Percentiles rank a stretch among this genome's conserved stretches.
phyloP scores from a whole-genome alignment of 768 basidiomycete species.

The Amanita exitialis region DNA sequence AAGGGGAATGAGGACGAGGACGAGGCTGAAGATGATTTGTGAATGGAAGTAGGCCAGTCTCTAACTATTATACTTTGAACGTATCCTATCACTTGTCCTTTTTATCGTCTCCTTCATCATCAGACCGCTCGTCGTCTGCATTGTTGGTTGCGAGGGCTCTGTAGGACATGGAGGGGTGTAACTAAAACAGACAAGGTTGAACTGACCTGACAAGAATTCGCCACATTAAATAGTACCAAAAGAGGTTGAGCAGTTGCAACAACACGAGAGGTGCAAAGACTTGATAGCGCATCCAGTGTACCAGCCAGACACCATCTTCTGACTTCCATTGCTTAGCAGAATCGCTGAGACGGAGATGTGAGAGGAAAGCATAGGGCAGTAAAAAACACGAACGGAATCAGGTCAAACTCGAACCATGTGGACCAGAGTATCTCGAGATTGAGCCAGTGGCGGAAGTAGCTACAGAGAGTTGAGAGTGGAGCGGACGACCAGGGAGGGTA shows the following conservation, averaged over 20 bases:
- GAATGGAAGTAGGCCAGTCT: background rate
- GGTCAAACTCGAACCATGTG: constrained; percentile 68
- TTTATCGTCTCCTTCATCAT: constrained; percentile 52
- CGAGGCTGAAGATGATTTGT: background rate
- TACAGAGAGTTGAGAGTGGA: constrained; percentile 1
- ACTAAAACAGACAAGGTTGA: background rate
- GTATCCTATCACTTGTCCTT: constrained; percentile 16
- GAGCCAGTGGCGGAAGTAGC: constrained; percentile 48
- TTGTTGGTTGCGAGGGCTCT: constrained; percentile 43
- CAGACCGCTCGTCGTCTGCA: constrained; percentile 70
- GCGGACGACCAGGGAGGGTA: constrained; percentile 10
- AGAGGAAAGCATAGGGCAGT: background rate
- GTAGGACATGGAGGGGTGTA: constrained; percentile 8
- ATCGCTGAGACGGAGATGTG: constrained; percentile 27
- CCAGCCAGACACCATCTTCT: constrained; percentile 57
- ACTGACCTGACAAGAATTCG: constrained; percentile 66
- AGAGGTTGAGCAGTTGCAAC: constrained; percentile 78
- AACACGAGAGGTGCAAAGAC: constrained; percentile 67
- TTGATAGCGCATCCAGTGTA: constrained; percentile 73
- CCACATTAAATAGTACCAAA: constrained; percentile 86
- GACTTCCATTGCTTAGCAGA: constrained; percentile 47
- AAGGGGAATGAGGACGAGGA: background rate
- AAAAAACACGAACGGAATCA: constrained; percentile 55
- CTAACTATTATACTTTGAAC: background rate
- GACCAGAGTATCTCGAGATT: constrained; percentile 85